phyloP scores from a whole-genome alignment of 495 filamentous ascomycete genomes.

The Penicillium longicatenatum region DNA sequence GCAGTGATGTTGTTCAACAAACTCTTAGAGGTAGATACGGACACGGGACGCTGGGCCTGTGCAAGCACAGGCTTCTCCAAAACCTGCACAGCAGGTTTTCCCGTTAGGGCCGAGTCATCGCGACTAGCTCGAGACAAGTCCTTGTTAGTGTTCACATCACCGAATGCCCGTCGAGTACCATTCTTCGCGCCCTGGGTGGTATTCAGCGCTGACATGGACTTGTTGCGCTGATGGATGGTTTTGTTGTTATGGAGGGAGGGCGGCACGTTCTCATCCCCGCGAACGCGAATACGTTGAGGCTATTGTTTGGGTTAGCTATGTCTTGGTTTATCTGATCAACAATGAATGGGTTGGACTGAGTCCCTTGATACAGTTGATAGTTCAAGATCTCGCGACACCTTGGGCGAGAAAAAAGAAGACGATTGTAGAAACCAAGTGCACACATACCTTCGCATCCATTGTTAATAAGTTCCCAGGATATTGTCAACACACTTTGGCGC shows the following conservation, averaged over 20 bases:
- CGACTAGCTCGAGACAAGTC: slow-evolving; percentile 52
- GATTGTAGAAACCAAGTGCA: background rate
- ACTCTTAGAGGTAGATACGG: slow-evolving; percentile 48
- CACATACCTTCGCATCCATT: slow-evolving; percentile 51
- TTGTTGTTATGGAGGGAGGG: slow-evolving; percentile 55
- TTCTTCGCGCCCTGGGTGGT: slow-evolving; percentile 61
- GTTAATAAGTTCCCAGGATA: slow-evolving; percentile 3
- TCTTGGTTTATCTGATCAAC: background rate
- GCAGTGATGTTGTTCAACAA: slow-evolving; percentile 45
- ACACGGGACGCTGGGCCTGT: slow-evolving; percentile 65
- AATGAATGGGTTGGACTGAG: background rate
- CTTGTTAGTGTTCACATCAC: slow-evolving; percentile 74
- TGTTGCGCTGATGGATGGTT: slow-evolving; percentile 75
- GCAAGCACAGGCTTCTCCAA: slow-evolving; percentile 55
- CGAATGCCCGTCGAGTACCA: slow-evolving; percentile 73
- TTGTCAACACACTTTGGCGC: slow-evolving; percentile 7
- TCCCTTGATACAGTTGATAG: background rate
- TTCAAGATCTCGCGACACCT: background rate
- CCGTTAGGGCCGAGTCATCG: slow-evolving; percentile 53
- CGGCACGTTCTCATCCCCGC: slow-evolving; percentile 72
- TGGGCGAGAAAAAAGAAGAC: background rate
- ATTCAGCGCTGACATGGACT: slow-evolving; percentile 72
- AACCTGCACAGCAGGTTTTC: slow-evolving; percentile 42
- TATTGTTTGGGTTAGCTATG: background rate
- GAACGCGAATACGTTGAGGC: slow-evolving; percentile 31